phyloP scores from a whole-genome alignment of 2,329 filamentous ascomycete genomes.

The Dactylellina drechsleri region DNA sequence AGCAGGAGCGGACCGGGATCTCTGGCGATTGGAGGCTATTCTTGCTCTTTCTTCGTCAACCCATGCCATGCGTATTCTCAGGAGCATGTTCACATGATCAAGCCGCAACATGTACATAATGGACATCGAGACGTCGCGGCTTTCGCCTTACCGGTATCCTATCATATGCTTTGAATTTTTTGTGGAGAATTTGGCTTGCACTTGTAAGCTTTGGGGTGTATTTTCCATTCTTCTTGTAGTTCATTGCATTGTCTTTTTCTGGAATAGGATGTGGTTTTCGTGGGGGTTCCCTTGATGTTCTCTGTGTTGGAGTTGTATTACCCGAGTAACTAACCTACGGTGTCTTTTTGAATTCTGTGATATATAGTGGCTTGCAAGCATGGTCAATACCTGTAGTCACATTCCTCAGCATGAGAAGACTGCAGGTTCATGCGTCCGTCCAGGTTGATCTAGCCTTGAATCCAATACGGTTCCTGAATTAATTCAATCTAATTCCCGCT shows the following conservation, averaged over 20 bases:
- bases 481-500: neutral
- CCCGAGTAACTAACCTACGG: neutral
- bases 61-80: constrained; percentile 11
- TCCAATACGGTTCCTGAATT: neutral
- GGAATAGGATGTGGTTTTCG: neutral
- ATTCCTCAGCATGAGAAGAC: too few relatives aligned
- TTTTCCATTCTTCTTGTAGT: neutral
- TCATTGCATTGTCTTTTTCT: too few relatives aligned
- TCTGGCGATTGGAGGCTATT: constrained; percentile 7
- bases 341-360: neutral
- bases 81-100: constrained; percentile 42
- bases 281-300: constrained; percentile 2
- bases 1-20: neutral
- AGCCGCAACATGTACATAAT: neutral
- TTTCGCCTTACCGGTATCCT: neutral
- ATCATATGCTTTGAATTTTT: neutral
- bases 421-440: too few relatives aligned
- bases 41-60: neutral
- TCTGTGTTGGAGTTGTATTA: neutral
- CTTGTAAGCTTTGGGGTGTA: neutral
- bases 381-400: too few relatives aligned
- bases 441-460: too few relatives aligned
- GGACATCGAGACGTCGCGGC: neutral
- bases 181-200: neutral
- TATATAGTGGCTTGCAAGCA: neutral